Base-by-base conservation (phyloP, 805 yeast species). In the Wickerhamiella parazyma region DNA sequence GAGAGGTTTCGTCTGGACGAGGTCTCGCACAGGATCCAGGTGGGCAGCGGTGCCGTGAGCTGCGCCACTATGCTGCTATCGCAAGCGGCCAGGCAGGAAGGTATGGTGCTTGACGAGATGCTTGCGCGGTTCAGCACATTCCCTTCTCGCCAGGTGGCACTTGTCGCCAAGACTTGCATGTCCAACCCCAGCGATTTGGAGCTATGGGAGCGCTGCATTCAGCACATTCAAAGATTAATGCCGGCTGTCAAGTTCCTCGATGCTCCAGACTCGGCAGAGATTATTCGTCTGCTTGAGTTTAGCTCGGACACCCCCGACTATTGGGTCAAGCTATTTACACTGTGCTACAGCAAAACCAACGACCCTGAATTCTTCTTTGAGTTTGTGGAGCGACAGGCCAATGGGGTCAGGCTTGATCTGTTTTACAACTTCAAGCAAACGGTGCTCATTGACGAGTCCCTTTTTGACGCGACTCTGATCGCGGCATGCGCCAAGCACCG, bases 71-170 rank as follows among this genome's bases (percentile, higher is more conserved):
- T 39, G 21, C 19, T 39, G 25, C n/a, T 39, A 8, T 20, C 36
- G 2, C 33, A 19, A 9, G 18, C 36, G 2, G 28, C 21, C 4
- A 6, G 22, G 2, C n/a, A 19, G 20, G 29, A 14, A 2, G 36
- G 17, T 17, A 10, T n/a, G 7, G 17, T 21, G 16, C 14, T 39
- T 19, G 42, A 39, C 20, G 16, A 22, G n/a, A 31, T 39, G 18
- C 16, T 39, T 14, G 20, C 29, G n/a, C 33, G 33, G 9, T 39
- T 38, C 18, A 29, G 26, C 10, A 38, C 35, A 14, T 20, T 29
- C n/a, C 25, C 33, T 11, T 28, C 35, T 6, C 41, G 41, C n/a
- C 41, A 38, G 12, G 41, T 38, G 8, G 41, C 41, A 8, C n/a
- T 38, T 5, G 21, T 21, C 14, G 36, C 22, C 16, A 39, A 20